Evolutionary conservation across 2,329 filamentous ascomycete genomes (phyloP), one percentile per base, ranked within the genome.

Genomic region (Myriosclerotinia scirpicola): DNA sequence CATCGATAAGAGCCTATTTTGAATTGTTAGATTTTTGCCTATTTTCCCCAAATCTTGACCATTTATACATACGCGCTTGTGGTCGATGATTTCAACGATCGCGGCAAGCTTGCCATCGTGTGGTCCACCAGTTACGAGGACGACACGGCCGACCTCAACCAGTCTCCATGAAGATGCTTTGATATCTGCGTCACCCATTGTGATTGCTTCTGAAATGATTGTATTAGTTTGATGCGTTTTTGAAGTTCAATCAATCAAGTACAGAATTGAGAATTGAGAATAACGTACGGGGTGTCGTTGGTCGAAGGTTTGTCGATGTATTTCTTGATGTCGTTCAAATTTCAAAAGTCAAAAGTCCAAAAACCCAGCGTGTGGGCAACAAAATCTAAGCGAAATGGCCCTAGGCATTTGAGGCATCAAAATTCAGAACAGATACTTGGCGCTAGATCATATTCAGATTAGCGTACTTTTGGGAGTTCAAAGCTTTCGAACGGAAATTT

Each of bases 41-140:
- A 26, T 26, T 54, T 64, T 67, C 38, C 52, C 44, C 26, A 46
- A 66, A n/a, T 63, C 15, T 53, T 56, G 50, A 40, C 42, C 46
- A 69, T 62, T 64, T 54, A 26, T 79, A 92, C 95, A 81, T 96
- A 99, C 95, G 84, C 95, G 93, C 89, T 97, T 97, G 90, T 99
- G 94, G 85, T 99, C 95, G 85, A 99, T 95, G 83, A 99, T 98
- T 89, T 99, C 94, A 83, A 97, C 93, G 79, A 99, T 94, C 78
- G 89, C 85, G 78, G 93, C 96, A 77, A 98, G 88, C 81, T 91
- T 91, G 84, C 93, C 93, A 76, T 85, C 91, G 77, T 89, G 88
- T 79, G 93, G 90, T 80, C 87, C 84, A 78, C 81, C 82, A 82
- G 92, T 90, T 85, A 98, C 89, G 81, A 96, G 88, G 81, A 97